Base-by-base conservation (phyloP, 1,139 yeast genomes). In the Candida sp. region DNA sequence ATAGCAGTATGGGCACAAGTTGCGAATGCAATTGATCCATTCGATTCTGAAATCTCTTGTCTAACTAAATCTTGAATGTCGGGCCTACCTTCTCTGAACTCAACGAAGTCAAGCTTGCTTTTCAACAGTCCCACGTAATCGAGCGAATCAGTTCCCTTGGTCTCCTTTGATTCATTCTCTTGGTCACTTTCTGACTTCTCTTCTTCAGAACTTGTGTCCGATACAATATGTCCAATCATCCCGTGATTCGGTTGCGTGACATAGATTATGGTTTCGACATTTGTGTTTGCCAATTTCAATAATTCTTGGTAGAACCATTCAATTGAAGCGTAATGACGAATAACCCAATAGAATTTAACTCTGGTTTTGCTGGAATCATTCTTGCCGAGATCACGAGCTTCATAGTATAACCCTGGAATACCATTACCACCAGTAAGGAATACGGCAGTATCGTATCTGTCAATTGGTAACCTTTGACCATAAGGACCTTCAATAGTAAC, bases 361-460 rank as follows among this genome's bases (percentile, higher is more conserved):
- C 43, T 43, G 5, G 48, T 43, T 29, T 45, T 43, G 2, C 45
- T 43, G n/a, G 47, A 43, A 11, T 49, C 42, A 32, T 48, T 48
- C 33, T 43, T 45, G n/a, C 61, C 62, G 44, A 66, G 51, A 38
- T 56, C 55, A 36, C 52, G 49, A 12, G 69, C 70, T 51, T 68
- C 70, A 25, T 63, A 57, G 49, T 61, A 70, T 41, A 69, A 52
- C 22, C 75, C 75, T 2, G 95, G 86, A 49, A 87, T 73, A 52
- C 95, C 96, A 47, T 84, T 83, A 40, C 93, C 93, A 48, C 90
- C 87, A 36, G 73, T 81, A 43, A 85, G 53, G 39, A 85, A 68
- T 19, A 84, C 59, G 3, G 74, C 66, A 43, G 74, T 76, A 42
- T 80, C 82, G 56, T 77, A 84, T 44, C 77, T 68, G 43, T 74